A percentile compares a stretch with the other conserved stretches of the same genome.
Evolutionary conservation across 345 rosid genomes (phyloP).

Genomic region (Diplotaxis tenuifolia): DNA sequence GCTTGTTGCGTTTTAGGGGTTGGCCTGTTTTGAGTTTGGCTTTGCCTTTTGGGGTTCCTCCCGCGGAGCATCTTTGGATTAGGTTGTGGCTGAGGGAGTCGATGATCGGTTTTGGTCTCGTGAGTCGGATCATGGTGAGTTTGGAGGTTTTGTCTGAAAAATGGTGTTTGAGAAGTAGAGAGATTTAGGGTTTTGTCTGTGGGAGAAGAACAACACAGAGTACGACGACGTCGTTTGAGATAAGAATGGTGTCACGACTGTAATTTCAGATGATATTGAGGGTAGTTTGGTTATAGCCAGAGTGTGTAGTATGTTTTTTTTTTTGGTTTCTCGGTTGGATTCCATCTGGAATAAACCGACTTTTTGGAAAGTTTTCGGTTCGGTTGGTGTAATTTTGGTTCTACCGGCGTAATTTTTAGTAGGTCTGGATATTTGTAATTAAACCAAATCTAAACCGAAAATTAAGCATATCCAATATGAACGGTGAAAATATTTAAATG

Average conservation of each 20-base stretch:
- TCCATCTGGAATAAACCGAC: background rate
- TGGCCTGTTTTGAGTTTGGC: conserved; percentile 53
- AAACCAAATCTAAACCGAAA: background rate
- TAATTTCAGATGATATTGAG: background rate
- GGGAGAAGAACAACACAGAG: background rate
- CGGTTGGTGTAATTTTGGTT: background rate
- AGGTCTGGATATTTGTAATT: no score
- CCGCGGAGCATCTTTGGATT: conserved; percentile 59
- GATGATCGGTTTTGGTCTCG: conserved; percentile 40
- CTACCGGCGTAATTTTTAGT: background rate
- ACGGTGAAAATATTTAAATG: no score
- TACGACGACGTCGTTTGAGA: background rate
- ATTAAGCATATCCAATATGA: no score
- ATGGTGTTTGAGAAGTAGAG: background rate
- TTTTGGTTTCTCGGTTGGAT: background rate
- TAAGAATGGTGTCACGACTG: background rate
- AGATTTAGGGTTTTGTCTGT: background rate
- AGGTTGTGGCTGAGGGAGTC: conserved; percentile 42
- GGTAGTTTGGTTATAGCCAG: background rate
- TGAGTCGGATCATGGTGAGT: conserved; percentile 41
- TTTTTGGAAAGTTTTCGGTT: background rate
- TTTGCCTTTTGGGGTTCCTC: conserved; percentile 82
- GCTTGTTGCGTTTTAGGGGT: conserved; percentile 54
- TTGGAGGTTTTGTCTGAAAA: background rate
- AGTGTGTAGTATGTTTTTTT: no score